Evolutionary conservation across 78 protist species (phyloP).

Genomic region (Acrasis kona): DNA sequence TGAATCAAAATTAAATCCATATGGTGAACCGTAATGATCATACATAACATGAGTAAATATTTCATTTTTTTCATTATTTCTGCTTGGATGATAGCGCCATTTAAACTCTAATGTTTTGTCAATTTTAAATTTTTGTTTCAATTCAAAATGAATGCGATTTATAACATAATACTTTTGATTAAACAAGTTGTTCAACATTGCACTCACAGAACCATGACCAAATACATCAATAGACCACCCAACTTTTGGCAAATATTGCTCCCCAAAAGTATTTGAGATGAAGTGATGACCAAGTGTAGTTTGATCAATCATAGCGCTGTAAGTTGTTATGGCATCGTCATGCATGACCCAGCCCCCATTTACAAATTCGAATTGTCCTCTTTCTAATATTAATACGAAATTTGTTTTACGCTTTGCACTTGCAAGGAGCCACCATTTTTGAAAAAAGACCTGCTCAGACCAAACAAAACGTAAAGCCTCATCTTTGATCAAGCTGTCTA

Average conservation of each 20-base stretch:
- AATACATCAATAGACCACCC: neutral
- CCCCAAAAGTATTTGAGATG: neutral
- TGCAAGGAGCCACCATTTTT: neutral
- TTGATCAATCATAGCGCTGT: neutral
- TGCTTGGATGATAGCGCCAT: too few species aligned
- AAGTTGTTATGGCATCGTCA: neutral
- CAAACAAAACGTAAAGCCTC: neutral
- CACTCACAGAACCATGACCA: too few species aligned
- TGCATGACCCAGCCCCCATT: neutral
- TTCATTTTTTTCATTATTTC: too few species aligned
- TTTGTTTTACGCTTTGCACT: neutral
- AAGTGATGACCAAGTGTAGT: neutral
- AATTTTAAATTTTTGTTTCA: too few species aligned
- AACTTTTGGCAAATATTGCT: neutral
- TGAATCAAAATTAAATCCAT: too few species aligned
- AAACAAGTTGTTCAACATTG: too few species aligned
- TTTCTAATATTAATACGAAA: neutral
- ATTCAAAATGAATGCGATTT: too few species aligned
- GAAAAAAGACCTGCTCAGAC: neutral
- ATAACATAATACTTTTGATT: too few species aligned
- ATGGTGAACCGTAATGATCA: too few species aligned
- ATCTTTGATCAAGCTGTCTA: neutral
- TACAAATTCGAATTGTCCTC: neutral
- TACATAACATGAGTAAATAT: too few species aligned
- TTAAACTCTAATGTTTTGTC: too few species aligned